phyloP scores from a whole-genome alignment of 2,329 filamentous ascomycete genomes.

The Teratosphaeria zuluensis region DNA sequence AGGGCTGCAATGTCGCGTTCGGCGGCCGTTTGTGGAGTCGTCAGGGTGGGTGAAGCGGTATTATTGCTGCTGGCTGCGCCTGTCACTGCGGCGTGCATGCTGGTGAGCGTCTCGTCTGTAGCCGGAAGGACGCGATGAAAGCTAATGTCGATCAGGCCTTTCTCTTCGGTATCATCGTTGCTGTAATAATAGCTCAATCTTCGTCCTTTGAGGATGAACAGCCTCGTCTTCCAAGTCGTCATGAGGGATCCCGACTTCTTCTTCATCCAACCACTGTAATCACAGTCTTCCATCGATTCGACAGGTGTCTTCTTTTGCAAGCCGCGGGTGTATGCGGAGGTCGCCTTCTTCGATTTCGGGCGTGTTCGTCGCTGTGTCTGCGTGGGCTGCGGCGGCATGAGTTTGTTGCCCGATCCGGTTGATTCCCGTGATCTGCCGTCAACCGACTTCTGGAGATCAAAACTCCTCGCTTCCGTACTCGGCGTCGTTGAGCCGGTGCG shows the following conservation, averaged over 20 bases:
- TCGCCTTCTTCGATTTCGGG: slow-evolving; percentile 68
- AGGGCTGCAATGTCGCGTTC: slow-evolving; percentile 28
- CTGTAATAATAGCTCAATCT: slow-evolving; percentile 94
- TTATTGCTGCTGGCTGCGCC: slow-evolving; percentile 61
- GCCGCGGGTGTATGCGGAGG: slow-evolving; percentile 84
- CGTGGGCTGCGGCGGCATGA: slow-evolving; percentile 20
- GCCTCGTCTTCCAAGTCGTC: slow-evolving; percentile 91
- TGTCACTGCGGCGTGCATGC: slow-evolving; percentile 83
- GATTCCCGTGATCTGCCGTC: slow-evolving; percentile 31
- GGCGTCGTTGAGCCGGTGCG: slow-evolving; percentile 66
- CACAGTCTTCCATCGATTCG: slow-evolving; percentile 75
- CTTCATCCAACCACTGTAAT: slow-evolving; percentile 99
- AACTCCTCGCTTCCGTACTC: slow-evolving; percentile 43
- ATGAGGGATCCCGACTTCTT: slow-evolving; percentile 95
- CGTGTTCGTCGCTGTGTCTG: slow-evolving; percentile 15
- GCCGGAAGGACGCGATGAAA: slow-evolving; percentile 94
- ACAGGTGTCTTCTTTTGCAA: slow-evolving; percentile 69
- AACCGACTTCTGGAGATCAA: slow-evolving; percentile 25
- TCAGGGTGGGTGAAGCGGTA: slow-evolving; percentile 25
- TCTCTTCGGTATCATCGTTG: slow-evolving; percentile 83
- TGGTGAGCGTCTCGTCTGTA: slow-evolving; percentile 81
- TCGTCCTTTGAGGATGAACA: slow-evolving; percentile 90
- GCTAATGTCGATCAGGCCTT: slow-evolving; percentile 93
- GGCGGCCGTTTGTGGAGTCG: slow-evolving; percentile 13
- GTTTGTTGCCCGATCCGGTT: slow-evolving; percentile 32